Evolutionary conservation across 2,329 filamentous ascomycete genomes (phyloP), one percentile per base, ranked within the genome.

Genomic region (Salinomyces thailandicus): DNA sequence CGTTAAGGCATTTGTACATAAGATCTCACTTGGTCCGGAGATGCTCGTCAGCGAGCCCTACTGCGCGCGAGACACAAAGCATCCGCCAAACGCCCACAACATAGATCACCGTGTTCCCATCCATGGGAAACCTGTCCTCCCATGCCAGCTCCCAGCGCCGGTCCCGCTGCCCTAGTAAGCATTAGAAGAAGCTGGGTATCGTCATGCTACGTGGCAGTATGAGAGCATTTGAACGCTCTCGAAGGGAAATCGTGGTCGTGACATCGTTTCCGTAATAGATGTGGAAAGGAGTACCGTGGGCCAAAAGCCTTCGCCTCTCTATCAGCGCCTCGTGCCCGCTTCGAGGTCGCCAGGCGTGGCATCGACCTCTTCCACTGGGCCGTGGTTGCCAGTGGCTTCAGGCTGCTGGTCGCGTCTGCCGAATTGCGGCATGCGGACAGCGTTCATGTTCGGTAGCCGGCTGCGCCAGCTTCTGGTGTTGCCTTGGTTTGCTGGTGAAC

Each of bases 331-430:
- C 19, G 38, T 41, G 8, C 53, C 53, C 33, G 53, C 52, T 40
- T 57, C 53, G 7, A 57, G 43, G 18, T 54, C 46, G 11, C 38
- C 36, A 13, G 53, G 51, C 13, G 45, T 50, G 11, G 22, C 27
- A 9, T 26, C 40, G 11, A 38, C 35, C 24, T 47, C 40, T 20
- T 51, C 48, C 9, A 39, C 45, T 5, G 42, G 24, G 11, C 45
- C 50, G 27, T 51, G 42, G 13, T 40, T 26, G n/a, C 33, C 35
- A 9, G 28, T 33, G 3, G 26, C 18, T 13, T 26, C n/a, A 18
- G 31, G 36, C 22, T 46, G 42, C 30, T 17, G 36, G 12, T 20
- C 38, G 22, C 50, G 43, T 37, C 52, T 33, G 15, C 52, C 51
- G 19, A 56, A 49, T 8, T 43, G 39, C 9, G 52, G 51, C 20